These are phyloP conservation scores for Barbatosphaeria neglecta DNA, from an alignment of 495 filamentous ascomycete genomes.

Conservation along the genomic window DNA sequence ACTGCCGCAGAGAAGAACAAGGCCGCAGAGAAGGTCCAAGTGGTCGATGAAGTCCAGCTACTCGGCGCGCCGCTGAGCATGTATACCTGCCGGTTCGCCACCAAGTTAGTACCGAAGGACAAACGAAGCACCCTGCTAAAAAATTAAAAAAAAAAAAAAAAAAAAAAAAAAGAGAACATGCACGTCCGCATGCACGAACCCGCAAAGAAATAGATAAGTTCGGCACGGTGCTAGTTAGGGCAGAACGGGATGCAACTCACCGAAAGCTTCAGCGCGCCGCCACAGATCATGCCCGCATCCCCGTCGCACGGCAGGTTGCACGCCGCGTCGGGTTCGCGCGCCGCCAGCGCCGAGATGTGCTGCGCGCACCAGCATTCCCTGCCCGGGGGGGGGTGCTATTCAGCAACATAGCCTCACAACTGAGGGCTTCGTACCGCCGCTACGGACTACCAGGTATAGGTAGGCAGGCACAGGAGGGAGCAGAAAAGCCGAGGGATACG, in stretches of 20 bases:
- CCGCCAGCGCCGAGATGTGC: slow-evolving; percentile 17
- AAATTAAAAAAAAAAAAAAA: too few species aligned
- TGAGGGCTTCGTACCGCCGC: too few species aligned
- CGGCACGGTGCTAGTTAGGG: background rate
- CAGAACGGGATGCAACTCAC: slow-evolving; percentile 7
- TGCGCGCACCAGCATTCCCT: slow-evolving; percentile 42
- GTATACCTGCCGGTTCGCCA: background rate
- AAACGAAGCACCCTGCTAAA: too few species aligned
- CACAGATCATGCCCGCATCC: slow-evolving; percentile 28
- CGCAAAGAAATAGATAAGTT: background rate
- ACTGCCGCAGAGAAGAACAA: background rate
- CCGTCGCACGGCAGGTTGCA: slow-evolving; percentile 36
- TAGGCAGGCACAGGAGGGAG: too few species aligned
- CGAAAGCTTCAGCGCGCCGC: slow-evolving; percentile 29
- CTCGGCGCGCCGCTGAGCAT: background rate
- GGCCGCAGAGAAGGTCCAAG: background rate
- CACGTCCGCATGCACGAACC: background rate
- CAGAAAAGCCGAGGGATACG: too few species aligned
- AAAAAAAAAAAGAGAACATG: too few species aligned
- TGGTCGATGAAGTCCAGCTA: background rate
- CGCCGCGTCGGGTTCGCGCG: slow-evolving; percentile 15
- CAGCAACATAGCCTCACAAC: too few species aligned
- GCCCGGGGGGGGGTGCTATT: too few species aligned
- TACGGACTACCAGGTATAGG: too few species aligned
- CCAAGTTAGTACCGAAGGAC: background rate